A percentile compares a stretch with the other conserved stretches of the same genome.
These are phyloP conservation scores for Globisporangium spinosum DNA, from an alignment of 352 stramenopile species.

Conservation along the genomic window DNA sequence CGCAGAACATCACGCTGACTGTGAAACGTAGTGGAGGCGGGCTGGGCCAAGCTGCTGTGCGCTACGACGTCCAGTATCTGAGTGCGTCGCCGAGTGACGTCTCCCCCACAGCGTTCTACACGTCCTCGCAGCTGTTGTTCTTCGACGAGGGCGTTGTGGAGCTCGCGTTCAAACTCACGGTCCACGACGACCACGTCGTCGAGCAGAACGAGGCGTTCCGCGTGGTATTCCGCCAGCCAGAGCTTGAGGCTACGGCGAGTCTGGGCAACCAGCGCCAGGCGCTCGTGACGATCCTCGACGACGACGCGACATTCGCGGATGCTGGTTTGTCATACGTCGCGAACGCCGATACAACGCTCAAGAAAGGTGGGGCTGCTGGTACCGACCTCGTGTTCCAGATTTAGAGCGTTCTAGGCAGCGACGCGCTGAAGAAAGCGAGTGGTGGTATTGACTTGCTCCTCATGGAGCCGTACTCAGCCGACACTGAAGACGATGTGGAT, in stretches of 20 bases:
- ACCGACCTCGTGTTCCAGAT: constrained; percentile 45
- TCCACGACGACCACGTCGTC: constrained; percentile 87
- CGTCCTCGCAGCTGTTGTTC: constrained; percentile 63
- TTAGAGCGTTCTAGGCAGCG: constrained; percentile 49
- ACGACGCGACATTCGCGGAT: constrained; percentile 41
- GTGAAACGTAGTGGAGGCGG: constrained; percentile 87
- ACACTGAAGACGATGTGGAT: constrained; percentile 16
- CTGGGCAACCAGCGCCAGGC: constrained; percentile 64
- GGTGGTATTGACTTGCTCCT: constrained; percentile 28
- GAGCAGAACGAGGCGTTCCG: constrained; percentile 72
- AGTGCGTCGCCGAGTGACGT: constrained; percentile 76
- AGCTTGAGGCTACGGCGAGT: constrained; percentile 18
- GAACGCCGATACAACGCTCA: constrained; percentile 21
- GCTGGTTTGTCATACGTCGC: constrained; percentile 40
- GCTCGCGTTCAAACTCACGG: constrained; percentile 87
- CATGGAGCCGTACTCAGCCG: constrained; percentile 38
- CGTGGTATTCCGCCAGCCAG: constrained; percentile 41
- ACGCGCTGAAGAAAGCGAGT: constrained; percentile 15
- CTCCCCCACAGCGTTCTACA: constrained; percentile 87
- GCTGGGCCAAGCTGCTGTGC: constrained; percentile 59
- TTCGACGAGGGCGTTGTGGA: constrained; percentile 82
- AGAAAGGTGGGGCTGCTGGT: constrained; percentile 38
- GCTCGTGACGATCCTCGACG: constrained; percentile 70
- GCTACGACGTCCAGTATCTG: constrained; percentile 85
- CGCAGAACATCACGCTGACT: constrained; percentile 72